phyloP scores from a whole-genome alignment of 192 early-diverging fungal species.

The Phycomyces nitens region DNA sequence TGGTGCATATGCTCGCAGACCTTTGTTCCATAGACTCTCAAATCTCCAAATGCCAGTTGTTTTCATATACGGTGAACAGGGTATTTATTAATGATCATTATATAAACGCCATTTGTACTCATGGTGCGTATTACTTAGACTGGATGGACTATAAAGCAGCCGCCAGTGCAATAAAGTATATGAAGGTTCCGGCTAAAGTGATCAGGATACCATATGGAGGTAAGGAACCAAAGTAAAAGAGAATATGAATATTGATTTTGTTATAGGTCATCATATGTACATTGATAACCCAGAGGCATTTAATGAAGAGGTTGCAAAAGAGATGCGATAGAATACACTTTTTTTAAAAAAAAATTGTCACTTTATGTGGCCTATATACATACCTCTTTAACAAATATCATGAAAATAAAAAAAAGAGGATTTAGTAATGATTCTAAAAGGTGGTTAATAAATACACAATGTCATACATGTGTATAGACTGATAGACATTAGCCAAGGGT shows the following conservation, averaged over 20 bases:
- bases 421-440: too few relatives aligned
- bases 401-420: too few relatives aligned
- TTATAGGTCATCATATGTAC: constrained; percentile 78
- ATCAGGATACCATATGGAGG: constrained; percentile 45
- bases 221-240: background rate
- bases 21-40: constrained; percentile 63
- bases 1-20: constrained; percentile 78
- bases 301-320: constrained; percentile 51
- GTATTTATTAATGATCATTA: background rate
- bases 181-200: constrained; percentile 48
- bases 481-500: too few relatives aligned
- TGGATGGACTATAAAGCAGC: constrained; percentile 88
- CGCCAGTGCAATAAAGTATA: constrained; percentile 53
- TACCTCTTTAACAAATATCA: too few relatives aligned
- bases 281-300: constrained; percentile 80
- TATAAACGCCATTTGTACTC: background rate
- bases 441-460: too few relatives aligned
- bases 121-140: constrained; percentile 40
- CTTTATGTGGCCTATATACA: too few relatives aligned
- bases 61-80: constrained; percentile 48
- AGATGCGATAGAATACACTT: constrained; percentile 11
- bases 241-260: background rate
- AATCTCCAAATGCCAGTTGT: constrained; percentile 66
- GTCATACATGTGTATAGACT: too few relatives aligned
- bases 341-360: too few relatives aligned